Evolutionary conservation across 2,329 filamentous ascomycete species (phyloP), one percentile per base, ranked within the genome.

Genomic region (Arthrobotrys conoides): DNA sequence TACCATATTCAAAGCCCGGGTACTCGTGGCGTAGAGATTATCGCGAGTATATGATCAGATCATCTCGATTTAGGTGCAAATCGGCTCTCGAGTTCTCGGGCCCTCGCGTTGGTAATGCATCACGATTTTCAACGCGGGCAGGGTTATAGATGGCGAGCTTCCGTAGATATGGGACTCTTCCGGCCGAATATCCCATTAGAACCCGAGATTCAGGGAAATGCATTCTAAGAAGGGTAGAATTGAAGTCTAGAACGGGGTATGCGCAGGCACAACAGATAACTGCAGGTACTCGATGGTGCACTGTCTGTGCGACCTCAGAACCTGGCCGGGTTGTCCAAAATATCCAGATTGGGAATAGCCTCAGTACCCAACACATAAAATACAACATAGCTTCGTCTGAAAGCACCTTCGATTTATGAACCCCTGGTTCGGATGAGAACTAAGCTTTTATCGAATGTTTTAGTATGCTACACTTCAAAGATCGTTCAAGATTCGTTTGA

Each of bases 11-110:
- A 30, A 36, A 5, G 3, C 24, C 24, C 8, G 3, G 16, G 10
- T 5, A 16, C 57, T 44, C 57, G 20, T 61, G 57, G 51, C 2
- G 27, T 44, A 5, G 20, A 3, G 49, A 71, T 71, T 67, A 67
- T 77, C 57, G 20, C 55, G 66, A 67, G 59, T 22, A 46, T 71
- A 24, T 14, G 38, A 46, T 41, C 59, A 8, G 48, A 66, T 71
- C 66, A 16, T 24, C 48, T 38, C 14, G 38, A 30, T 76, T 76
- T 67, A 49, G 9, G 72, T 67, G 69, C 72, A 71, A 71, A 71
- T 20, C 18, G 18, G 48, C 48, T 51, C 48, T 27, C 46, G 20
- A 22, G 24, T 57, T 64, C 49, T 67, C 14, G 12, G 14, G 33
- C 33, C 33, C 14, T 41, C 20, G 41, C 51, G 20, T 67, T 14